Evolutionary conservation across 768 basidiomycete species (phyloP), one percentile per base, ranked within the genome.

Genomic region (Paxillus ammoniavirescens): DNA sequence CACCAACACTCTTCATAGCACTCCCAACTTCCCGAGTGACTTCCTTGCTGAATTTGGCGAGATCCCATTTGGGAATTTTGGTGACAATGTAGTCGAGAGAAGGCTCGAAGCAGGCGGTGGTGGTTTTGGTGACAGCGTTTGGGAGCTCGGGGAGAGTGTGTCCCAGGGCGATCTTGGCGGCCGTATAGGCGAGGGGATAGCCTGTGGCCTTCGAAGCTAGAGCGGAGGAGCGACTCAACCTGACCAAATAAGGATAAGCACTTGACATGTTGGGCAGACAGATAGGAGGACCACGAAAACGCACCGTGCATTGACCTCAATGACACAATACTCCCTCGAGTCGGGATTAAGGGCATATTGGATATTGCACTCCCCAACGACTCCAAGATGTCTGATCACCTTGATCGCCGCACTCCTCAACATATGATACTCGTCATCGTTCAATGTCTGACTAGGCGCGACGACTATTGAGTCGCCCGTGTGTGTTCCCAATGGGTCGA

Each of bases 391-490:
- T 56, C 97, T 87, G 55, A 87, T 86, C 54, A 93, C 91, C 75
- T 98, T 98, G 77, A 99, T 87, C 23, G 97, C 97, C 51, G 96
- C 96, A 57, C 89, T 93, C 50, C 97, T 90, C 59, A 98, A 78
- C 97, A 98, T 98, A 75, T 99, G 96, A 73, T 98, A 99, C 66
- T 98, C 94, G 67, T 94, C 91, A 63, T 98, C 97, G 30, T 96
- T 92, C 17, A 99, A 75, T 0, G 97, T 98, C 72, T 99, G 97
- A 4, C 95, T 98, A 1, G 97, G 97, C 3, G 97, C 97, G 41
- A 98, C 94, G 65, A 99, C 97, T 67, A 99, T 99, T 12, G 97
- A 98, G 71, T 98, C 97, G 61, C 97, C 97, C 17, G 97, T 99
- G 71, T 99, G 97, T 21, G 93, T 98, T 59, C 97, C 97, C 55